A percentile compares a stretch with the other conserved stretches of the same genome.
These are phyloP conservation scores for Debaryomyces nepalensis DNA, from an alignment of 1,139 yeast genomes.

Conservation along the genomic window DNA sequence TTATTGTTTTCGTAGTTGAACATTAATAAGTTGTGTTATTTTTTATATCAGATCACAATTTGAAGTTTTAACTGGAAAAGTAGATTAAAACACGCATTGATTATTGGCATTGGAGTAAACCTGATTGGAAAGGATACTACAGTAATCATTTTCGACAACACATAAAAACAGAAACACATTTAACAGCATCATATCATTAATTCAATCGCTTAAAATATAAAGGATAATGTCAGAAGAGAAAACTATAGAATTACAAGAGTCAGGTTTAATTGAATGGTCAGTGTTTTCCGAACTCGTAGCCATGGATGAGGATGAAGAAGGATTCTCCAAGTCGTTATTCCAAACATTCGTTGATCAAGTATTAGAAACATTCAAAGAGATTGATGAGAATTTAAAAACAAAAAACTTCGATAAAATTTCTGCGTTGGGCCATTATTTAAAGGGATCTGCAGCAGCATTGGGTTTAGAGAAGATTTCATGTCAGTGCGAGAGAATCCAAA, in stretches of 20 bases:
- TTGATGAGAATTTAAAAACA: slow-evolving; percentile 57
- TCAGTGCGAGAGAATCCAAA: slow-evolving; percentile 92
- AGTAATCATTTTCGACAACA: slow-evolving; percentile 1
- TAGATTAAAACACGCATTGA: too few species aligned
- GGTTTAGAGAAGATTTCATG: slow-evolving; percentile 82
- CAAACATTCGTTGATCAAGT: slow-evolving; percentile 91
- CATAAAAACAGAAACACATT: too few species aligned
- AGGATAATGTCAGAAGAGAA: slow-evolving; percentile 41
- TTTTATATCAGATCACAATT: too few species aligned
- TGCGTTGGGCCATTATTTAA: slow-evolving; percentile 85
- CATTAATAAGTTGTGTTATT: too few species aligned
- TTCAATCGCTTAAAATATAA: slow-evolving; percentile 10
- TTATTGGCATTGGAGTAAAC: too few species aligned
- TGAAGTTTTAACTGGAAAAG: too few species aligned
- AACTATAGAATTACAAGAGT: slow-evolving; percentile 43
- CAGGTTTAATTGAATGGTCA: slow-evolving; percentile 83
- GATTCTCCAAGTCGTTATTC: slow-evolving; percentile 76
- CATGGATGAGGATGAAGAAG: slow-evolving; percentile 94
- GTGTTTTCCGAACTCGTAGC: slow-evolving; percentile 86
- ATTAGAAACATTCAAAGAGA: slow-evolving; percentile 72
- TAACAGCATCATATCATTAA: neutral
- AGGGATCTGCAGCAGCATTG: slow-evolving; percentile 94
- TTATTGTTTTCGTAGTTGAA: too few species aligned
- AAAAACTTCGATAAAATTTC: slow-evolving; percentile 66
- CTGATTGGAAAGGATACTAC: too few species aligned